Percentiles rank a stretch among this genome's conserved stretches.
phyloP scores from a whole-genome alignment of 345 rosid genomes.

The Camelina hispida region DNA sequence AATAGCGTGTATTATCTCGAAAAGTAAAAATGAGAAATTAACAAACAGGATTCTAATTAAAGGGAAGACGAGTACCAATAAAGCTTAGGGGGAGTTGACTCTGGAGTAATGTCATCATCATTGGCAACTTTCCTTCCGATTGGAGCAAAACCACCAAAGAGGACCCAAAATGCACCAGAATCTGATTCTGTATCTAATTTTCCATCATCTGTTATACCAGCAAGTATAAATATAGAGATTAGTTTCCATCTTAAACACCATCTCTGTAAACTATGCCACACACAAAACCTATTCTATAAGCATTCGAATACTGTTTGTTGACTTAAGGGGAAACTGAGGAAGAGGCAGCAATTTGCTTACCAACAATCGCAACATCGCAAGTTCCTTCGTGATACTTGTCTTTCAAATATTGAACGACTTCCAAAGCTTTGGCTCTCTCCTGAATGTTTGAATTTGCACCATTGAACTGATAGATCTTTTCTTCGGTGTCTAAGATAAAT shows the following conservation, averaged over 20 bases:
- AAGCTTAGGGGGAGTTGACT: slow-evolving; percentile 77
- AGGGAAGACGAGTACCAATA: slow-evolving; percentile 59
- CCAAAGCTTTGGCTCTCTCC: slow-evolving; percentile 98
- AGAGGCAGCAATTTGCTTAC: slow-evolving; percentile 50
- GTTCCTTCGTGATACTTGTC: slow-evolving; percentile 86
- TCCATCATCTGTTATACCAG: slow-evolving; percentile 71
- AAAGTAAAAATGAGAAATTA: neutral
- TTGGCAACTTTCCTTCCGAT: slow-evolving; percentile 81
- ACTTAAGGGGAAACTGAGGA: slow-evolving; percentile 5
- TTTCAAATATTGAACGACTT: slow-evolving; percentile 90
- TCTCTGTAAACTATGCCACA: slow-evolving; percentile 23
- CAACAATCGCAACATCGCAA: slow-evolving; percentile 81
- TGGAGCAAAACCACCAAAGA: slow-evolving; percentile 85
- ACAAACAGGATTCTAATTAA: slow-evolving; percentile 8
- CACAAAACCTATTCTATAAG: slow-evolving; percentile 2
- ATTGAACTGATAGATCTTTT: slow-evolving; percentile 95
- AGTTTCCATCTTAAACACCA: slow-evolving; percentile 31
- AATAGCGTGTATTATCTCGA: neutral
- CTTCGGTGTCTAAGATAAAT: slow-evolving; percentile 82
- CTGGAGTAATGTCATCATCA: slow-evolving; percentile 81
- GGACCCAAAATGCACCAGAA: slow-evolving; percentile 95
- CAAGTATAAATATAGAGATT: slow-evolving; percentile 32
- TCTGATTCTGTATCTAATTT: slow-evolving; percentile 95
- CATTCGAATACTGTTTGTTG: slow-evolving; percentile 6
- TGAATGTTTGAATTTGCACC: slow-evolving; percentile 97